Evolutionary conservation across 768 basidiomycete genomes (phyloP).

Genomic region (Saitozyma podzolica): DNA sequence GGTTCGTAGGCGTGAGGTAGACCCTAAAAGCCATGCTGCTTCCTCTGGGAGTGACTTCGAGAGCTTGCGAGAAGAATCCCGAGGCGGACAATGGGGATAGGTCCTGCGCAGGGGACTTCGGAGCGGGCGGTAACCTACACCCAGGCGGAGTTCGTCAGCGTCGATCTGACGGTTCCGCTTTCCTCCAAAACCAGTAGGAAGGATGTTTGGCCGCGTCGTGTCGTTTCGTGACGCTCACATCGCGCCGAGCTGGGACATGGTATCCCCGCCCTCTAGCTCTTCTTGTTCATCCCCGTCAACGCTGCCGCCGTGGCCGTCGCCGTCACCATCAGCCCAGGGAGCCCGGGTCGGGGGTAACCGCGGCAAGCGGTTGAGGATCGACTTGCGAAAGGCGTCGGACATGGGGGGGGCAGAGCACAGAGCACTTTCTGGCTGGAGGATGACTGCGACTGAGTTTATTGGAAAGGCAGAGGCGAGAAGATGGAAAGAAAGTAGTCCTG

Average conservation of each 20-base stretch:
- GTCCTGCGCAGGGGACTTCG: constrained; percentile 58
- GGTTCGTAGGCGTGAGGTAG: constrained; percentile 73
- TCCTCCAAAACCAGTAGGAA: neutral
- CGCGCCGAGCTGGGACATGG: constrained; percentile 59
- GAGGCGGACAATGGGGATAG: constrained; percentile 75
- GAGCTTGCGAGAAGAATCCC: constrained; percentile 74
- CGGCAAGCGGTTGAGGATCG: constrained; percentile 44
- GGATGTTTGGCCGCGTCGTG: neutral
- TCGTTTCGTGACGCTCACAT: constrained; percentile 15
- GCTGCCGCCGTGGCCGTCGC: neutral
- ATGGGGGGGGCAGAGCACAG: too few species aligned
- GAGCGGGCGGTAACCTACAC: constrained; percentile 13
- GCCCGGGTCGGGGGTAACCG: constrained; percentile 42
- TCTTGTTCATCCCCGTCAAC: constrained; percentile 68
- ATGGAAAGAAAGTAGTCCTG: too few species aligned
- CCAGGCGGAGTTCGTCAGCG: constrained; percentile 14
- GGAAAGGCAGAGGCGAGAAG: too few species aligned
- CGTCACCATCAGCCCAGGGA: constrained; percentile 40
- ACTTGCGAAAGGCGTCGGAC: constrained; percentile 48
- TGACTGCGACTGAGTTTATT: too few species aligned
- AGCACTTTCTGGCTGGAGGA: too few species aligned
- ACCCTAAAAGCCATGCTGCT: constrained; percentile 69
- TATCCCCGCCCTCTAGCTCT: constrained; percentile 62
- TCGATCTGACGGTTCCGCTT: neutral
- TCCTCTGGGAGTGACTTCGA: constrained; percentile 68